Evolutionary conservation across 495 filamentous ascomycete genomes (phyloP).

Genomic region (Immersiella caudata): DNA sequence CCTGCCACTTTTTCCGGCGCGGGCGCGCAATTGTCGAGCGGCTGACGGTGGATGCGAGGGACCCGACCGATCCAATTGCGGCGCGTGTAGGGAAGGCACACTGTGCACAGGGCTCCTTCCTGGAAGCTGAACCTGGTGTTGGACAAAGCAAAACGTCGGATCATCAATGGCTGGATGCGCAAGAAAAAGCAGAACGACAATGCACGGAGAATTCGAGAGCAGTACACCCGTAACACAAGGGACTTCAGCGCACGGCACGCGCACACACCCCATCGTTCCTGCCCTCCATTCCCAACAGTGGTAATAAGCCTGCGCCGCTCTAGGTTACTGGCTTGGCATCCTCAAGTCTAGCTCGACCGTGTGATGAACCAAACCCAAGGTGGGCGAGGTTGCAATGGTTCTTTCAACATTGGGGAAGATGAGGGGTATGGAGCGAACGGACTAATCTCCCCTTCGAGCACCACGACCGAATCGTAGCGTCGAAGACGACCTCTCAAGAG

Average conservation of each 20-base stretch:
- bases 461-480: not conserved
- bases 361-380: not conserved
- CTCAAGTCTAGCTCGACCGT: not conserved
- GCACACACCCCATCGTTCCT: too few species aligned
- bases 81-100: not conserved
- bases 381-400: conserved; percentile 2
- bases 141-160: too few species aligned
- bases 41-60: not conserved
- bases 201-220: too few species aligned
- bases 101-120: not conserved
- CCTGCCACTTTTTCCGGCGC: not conserved
- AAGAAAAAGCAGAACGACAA: too few species aligned
- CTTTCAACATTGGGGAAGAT: not conserved
- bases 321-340: too few species aligned
- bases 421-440: not conserved
- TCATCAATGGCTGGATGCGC: too few species aligned
- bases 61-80: not conserved
- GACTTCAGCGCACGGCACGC: too few species aligned
- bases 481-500: not conserved
- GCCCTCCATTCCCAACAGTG: too few species aligned
- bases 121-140: too few species aligned
- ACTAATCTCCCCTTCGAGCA: not conserved
- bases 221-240: too few species aligned
- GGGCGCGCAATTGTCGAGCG: not conserved
- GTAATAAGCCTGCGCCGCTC: too few species aligned